Evolutionary conservation across 169 alveolate genomes (phyloP), one percentile per base, ranked within the genome.

Genomic region (Plasmodium gonderi): DNA sequence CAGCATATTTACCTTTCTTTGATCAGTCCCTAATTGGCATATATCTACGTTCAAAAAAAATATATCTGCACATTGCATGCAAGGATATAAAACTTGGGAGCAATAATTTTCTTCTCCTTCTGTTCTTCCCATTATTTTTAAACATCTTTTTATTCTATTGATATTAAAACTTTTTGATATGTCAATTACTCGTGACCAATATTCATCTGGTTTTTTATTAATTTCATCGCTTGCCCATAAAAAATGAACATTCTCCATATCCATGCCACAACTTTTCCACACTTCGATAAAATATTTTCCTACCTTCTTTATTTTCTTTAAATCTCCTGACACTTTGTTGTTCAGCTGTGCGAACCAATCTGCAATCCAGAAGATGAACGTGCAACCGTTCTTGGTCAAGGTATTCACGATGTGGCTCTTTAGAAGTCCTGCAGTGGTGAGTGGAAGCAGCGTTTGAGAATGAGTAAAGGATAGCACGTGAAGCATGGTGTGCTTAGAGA

Each of bases 221-320:
- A 99, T 99, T 91, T 98, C 99, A 40, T 99, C 99, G 42, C 99
- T 97, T 9, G 99, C 99, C 99, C 99, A 99, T 20, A 99, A 94
- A 95, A 99, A 99, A 90, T 96, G 93, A 0, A 99, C 99, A 72
- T 98, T 97, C 44, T 92, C 94, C 97, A 98, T 97, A 91, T 99
- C 98, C 99, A 99, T 99, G 44, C 99, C 99, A 36, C 99, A 99
- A 20, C 99, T 99, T 95, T 97, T 98, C 99, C 99, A 99, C 7
- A 98, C 98, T 89, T 99, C 99, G 12, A 99, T 97, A 91, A 99
- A 98, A 94, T 99, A 99, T 93, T 98, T 97, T 5, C 99, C 99
- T 1, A 98, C 99, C 64, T 96, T 96, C 80, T 96, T 44, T 80
- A 96, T 97, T 96, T 99, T 99, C 60, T 97, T 97, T 54, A 98